Percentiles rank a stretch among this genome's conserved stretches.
These are phyloP conservation scores for Apophysomyces variabilis DNA, from an alignment of 371 early-diverging fungal species.

Conservation along the genomic window DNA sequence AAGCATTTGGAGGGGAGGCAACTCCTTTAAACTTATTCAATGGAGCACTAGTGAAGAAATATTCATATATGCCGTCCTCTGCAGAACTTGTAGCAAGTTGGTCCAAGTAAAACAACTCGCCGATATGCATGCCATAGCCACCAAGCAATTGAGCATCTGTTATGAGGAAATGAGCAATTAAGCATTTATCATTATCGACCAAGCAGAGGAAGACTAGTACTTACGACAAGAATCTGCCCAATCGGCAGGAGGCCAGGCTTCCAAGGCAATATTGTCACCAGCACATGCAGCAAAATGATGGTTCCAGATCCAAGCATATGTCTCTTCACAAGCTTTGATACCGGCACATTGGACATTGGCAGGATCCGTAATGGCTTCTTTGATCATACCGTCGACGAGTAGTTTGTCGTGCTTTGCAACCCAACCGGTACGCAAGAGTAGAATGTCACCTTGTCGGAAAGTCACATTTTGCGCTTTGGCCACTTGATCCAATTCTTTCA, in stretches of 20 bases:
- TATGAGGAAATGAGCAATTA: background rate
- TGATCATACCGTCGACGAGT: background rate
- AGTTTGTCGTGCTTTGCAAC: constrained; percentile 17
- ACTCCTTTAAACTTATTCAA: constrained; percentile 22
- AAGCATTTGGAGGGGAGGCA: constrained; percentile 24
- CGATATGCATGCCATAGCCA: constrained; percentile 24
- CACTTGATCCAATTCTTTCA: constrained; percentile 17
- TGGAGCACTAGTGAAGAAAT: constrained; percentile 25
- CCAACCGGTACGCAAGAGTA: constrained; percentile 23
- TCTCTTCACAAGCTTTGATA: constrained; percentile 23
- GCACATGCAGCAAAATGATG: constrained; percentile 23
- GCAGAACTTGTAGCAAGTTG: constrained; percentile 15
- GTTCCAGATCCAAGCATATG: constrained; percentile 21
- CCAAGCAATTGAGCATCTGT: constrained; percentile 19
- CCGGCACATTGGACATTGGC: constrained; percentile 32
- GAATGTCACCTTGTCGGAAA: constrained; percentile 20
- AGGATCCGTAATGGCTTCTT: constrained; percentile 1
- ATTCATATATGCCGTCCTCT: constrained; percentile 17
- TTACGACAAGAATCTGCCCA: constrained; percentile 32
- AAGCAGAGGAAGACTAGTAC: background rate
- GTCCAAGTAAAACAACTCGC: constrained; percentile 23
- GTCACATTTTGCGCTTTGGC: constrained; percentile 17
- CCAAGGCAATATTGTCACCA: constrained; percentile 17
- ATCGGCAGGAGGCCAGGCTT: constrained; percentile 20
- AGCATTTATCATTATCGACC: constrained; percentile 12